These are phyloP conservation scores for Fusarium xyrophilum DNA, from an alignment of 2,329 filamentous ascomycete genomes.

Conservation along the genomic window DNA sequence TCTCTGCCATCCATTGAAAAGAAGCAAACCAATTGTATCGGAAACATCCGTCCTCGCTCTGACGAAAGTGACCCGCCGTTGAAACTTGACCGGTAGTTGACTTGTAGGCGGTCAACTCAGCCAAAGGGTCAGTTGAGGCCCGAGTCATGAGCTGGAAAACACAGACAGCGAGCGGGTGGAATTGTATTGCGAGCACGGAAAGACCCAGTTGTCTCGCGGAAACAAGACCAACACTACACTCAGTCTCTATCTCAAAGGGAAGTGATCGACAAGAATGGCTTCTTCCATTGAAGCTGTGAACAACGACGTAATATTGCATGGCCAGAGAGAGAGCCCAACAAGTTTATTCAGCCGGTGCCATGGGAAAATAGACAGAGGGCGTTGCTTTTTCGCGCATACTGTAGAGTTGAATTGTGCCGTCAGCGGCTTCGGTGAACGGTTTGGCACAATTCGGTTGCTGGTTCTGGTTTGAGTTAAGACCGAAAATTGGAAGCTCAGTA, in stretches of 20 bases:
- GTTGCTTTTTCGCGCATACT: conserved; percentile 9
- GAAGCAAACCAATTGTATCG: neutral
- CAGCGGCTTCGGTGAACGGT: conserved; percentile 28
- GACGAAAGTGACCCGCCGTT: conserved; percentile 9
- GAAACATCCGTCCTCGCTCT: conserved; percentile 22
- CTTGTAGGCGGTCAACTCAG: conserved; percentile 23
- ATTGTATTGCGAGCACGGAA: conserved; percentile 23
- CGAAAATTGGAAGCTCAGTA: conserved; percentile 5
- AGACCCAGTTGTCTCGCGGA: conserved; percentile 26
- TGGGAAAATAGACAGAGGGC: conserved; percentile 1
- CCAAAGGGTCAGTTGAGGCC: conserved; percentile 26
- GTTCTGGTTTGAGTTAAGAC: conserved; percentile 15
- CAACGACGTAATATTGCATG: conserved; percentile 38
- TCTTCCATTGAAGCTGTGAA: conserved; percentile 8
- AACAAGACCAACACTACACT: conserved; percentile 15
- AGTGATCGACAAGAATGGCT: conserved; percentile 31
- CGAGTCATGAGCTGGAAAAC: conserved; percentile 12
- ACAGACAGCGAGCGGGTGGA: neutral
- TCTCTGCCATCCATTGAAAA: neutral
- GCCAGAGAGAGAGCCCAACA: conserved; percentile 8
- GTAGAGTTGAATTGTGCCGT: conserved; percentile 18
- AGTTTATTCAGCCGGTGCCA: conserved; percentile 12
- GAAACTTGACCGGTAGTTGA: conserved; percentile 5
- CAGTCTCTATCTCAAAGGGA: conserved; percentile 23
- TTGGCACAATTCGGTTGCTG: neutral